Evolutionary conservation across 2,329 filamentous ascomycete species (phyloP).

Genomic region (Fusarium brachygibbosum): DNA sequence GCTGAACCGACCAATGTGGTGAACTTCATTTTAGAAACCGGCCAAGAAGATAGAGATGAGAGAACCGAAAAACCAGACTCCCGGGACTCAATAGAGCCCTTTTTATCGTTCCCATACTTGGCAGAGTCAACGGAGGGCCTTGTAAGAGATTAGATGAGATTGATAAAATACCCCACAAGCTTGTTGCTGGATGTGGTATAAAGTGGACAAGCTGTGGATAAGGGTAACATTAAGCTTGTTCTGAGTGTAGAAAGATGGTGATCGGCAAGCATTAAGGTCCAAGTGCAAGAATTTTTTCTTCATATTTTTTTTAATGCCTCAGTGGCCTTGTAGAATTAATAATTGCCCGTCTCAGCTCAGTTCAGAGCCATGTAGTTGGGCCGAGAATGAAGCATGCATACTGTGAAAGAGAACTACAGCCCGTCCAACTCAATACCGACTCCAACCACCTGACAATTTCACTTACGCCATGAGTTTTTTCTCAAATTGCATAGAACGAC

Average conservation of each 20-base stretch:
- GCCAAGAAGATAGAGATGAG: background rate
- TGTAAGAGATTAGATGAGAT: constrained; percentile 45
- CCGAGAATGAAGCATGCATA: background rate
- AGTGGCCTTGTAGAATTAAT: background rate
- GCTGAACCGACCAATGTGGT: constrained; percentile 17
- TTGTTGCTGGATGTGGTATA: constrained; percentile 16
- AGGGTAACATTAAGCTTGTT: constrained; percentile 34
- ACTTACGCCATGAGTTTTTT: background rate
- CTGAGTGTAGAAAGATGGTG: constrained; percentile 11
- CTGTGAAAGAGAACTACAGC: background rate
- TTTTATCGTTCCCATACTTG: background rate
- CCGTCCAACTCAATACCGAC: too few species aligned
- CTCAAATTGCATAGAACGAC: background rate
- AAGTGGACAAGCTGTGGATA: constrained; percentile 38
- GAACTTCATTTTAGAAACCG: constrained; percentile 29
- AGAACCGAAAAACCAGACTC: background rate
- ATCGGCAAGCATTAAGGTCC: constrained; percentile 18
- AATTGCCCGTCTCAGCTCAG: background rate
- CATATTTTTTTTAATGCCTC: too few species aligned
- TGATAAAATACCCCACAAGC: constrained; percentile 36
- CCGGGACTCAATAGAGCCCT: background rate
- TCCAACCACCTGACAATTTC: background rate
- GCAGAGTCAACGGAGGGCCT: background rate
- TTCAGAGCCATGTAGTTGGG: rapidly evolving
- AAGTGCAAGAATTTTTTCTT: too few species aligned